These are phyloP conservation scores for Tolypocladium paradoxum DNA, from an alignment of 2,329 filamentous ascomycete species.

Conservation along the genomic window DNA sequence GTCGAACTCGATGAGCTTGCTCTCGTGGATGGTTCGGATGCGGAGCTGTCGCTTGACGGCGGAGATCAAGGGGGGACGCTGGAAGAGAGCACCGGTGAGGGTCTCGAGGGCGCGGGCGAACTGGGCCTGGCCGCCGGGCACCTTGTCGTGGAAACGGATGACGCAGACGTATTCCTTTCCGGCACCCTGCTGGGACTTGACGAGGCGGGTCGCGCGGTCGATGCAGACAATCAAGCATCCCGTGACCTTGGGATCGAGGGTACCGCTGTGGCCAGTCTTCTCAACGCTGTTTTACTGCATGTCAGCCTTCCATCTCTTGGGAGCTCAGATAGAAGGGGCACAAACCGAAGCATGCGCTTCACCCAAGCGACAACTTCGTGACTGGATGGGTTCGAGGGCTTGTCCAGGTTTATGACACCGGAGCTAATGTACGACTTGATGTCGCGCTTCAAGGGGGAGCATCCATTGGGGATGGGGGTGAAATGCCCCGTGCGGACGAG, in stretches of 20 bases:
- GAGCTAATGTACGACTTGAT: constrained; percentile 95
- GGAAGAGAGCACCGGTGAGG: constrained; percentile 88
- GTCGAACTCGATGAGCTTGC: constrained; percentile 94
- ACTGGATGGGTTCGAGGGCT: constrained; percentile 88
- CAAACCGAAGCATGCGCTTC: constrained; percentile 86
- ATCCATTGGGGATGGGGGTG: constrained; percentile 90
- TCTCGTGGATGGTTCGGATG: constrained; percentile 96
- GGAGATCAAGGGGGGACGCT: constrained; percentile 86
- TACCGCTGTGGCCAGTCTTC: constrained; percentile 97
- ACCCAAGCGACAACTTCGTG: constrained; percentile 99
- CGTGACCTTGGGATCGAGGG: constrained; percentile 95
- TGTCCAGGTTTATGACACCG: constrained; percentile 86
- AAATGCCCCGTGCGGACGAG: constrained; percentile 92
- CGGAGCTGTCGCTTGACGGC: constrained; percentile 98
- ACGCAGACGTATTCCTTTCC: constrained; percentile 99
- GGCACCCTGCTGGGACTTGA: constrained; percentile 97
- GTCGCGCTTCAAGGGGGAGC: constrained; percentile 83
- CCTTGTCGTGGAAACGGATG: constrained; percentile 87
- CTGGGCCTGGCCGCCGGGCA: constrained; percentile 85
- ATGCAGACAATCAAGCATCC: constrained; percentile 92
- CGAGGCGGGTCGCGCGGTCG: constrained; percentile 90
- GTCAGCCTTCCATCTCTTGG: not conserved
- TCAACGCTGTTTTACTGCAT: constrained; percentile 37
- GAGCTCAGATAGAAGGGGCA: constrained; percentile 2
- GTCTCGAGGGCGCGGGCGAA: constrained; percentile 91